phyloP scores from a whole-genome alignment of 1,284 basidiomycete species.

The Amylostereum chailletii region DNA sequence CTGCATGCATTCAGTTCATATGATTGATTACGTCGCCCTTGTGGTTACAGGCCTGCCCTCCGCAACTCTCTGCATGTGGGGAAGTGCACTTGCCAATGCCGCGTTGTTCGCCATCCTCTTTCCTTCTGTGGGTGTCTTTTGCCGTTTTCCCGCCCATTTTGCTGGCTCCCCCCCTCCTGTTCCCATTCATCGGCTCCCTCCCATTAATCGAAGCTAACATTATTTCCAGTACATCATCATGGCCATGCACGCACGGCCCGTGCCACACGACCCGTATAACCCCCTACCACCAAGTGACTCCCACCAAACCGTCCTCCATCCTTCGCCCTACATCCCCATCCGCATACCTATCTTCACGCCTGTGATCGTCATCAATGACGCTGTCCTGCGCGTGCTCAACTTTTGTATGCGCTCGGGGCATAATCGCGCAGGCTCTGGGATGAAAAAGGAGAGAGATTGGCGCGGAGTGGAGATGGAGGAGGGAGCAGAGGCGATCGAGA shows the following conservation, averaged over 20 bases:
- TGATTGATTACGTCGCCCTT: constrained; percentile 1
- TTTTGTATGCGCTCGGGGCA: constrained; percentile 31
- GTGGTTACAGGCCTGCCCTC: constrained; percentile 44
- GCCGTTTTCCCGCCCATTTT: constrained; percentile 13
- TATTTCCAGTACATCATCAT: constrained; percentile 62
- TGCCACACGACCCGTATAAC: constrained; percentile 63
- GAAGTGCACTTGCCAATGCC: constrained; percentile 64
- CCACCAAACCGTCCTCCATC: constrained; percentile 41
- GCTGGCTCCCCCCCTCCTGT: constrained; percentile 5
- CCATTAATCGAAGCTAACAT: constrained; percentile 4
- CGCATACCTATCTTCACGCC: constrained; percentile 65
- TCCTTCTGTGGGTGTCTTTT: constrained; percentile 45
- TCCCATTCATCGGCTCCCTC: constrained; percentile 2
- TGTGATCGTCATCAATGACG: constrained; percentile 70
- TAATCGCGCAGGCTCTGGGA: constrained; percentile 10
- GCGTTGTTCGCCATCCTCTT: constrained; percentile 73
- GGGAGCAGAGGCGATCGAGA: constrained; percentile 32
- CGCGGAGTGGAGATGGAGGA: constrained; percentile 39
- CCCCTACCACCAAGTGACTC: constrained; percentile 28
- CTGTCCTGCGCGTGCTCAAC: constrained; percentile 54
- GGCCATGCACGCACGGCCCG: constrained; percentile 62
- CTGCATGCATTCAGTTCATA: constrained; percentile 2
- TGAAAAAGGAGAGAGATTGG: constrained; percentile 18
- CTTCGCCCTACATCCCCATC: constrained; percentile 69
- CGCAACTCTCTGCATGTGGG: constrained; percentile 61